Conservation (phyloP, 2,329 filamentous ascomycete genomes). For the Ceratocystis eucalypticola region DNA sequence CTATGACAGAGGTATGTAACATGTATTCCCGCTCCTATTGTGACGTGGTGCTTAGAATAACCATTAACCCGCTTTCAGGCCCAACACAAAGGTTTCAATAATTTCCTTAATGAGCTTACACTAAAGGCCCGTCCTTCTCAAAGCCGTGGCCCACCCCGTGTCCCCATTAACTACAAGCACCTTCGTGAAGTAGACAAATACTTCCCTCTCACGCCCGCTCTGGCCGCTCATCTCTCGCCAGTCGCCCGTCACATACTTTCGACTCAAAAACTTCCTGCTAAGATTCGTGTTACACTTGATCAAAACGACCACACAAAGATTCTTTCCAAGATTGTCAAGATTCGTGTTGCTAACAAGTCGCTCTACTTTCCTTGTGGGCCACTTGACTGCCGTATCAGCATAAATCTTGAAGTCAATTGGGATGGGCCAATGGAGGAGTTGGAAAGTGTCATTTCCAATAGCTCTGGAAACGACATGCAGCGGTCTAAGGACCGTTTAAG, state of each 20-base stretch:
- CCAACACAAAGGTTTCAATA: constrained; percentile 74
- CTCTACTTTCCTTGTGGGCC: constrained; percentile 62
- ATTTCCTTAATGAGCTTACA: constrained; percentile 63
- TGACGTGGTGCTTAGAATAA: not conserved
- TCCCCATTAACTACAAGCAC: constrained; percentile 67
- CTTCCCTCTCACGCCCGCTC: constrained; percentile 53
- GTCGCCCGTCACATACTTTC: constrained; percentile 5
- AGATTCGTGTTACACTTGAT: constrained; percentile 64
- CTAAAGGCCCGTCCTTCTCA: constrained; percentile 19
- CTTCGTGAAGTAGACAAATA: constrained; percentile 73
- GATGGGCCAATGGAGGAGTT: constrained; percentile 52
- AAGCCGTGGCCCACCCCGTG: constrained; percentile 31
- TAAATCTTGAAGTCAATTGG: constrained; percentile 88
- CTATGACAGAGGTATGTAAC: constrained; percentile 67
- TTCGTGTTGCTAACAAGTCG: constrained; percentile 75
- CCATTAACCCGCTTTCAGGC: constrained; percentile 31
- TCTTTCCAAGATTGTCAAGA: constrained; percentile 79
- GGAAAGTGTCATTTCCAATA: constrained; percentile 27
- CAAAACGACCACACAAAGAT: constrained; percentile 46
- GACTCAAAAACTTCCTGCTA: constrained; percentile 33
- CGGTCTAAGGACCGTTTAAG: constrained; percentile 82
- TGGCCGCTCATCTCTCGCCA: constrained; percentile 30
- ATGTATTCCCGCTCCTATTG: constrained; percentile 13
- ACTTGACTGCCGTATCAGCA: constrained; percentile 84
- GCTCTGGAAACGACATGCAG: constrained; percentile 24